These are phyloP conservation scores for Dacryopinax spathularia DNA, from an alignment of 768 basidiomycete genomes.

Conservation along the genomic window DNA sequence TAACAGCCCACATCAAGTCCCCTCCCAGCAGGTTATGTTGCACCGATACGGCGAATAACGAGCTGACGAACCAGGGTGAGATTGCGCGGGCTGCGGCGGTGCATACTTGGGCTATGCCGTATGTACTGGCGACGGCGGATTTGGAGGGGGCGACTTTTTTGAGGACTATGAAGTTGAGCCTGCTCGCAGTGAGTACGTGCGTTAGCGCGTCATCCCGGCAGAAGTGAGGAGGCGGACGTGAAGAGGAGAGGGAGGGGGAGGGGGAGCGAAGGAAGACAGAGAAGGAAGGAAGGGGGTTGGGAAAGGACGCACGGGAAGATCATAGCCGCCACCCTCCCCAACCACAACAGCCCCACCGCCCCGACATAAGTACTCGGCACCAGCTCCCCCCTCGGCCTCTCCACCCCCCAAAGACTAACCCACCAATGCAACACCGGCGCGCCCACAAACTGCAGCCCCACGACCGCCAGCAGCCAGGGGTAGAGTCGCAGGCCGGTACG, in stretches of 20 bases:
- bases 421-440: not conserved
- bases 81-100: not conserved
- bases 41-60: not conserved
- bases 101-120: not conserved
- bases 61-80: not conserved
- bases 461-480: slow-evolving; percentile 8
- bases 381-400: not conserved
- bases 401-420: not conserved
- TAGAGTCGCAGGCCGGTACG: slow-evolving; percentile 32
- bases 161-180: not conserved
- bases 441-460: slow-evolving; percentile 8
- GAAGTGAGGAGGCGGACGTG: not conserved
- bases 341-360: not conserved
- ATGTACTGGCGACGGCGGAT: not conserved
- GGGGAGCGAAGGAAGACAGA: no score
- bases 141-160: not conserved
- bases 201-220: no score
- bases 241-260: not conserved
- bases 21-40: not conserved
- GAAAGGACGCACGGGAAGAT: slow-evolving; percentile 1
- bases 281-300: no score
- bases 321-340: not conserved
- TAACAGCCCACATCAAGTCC: not conserved
- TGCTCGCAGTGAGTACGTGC: not conserved
- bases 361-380: not conserved